Base-by-base conservation (phyloP, 2,329 filamentous ascomycete species). In the Penicillium sp. region DNA sequence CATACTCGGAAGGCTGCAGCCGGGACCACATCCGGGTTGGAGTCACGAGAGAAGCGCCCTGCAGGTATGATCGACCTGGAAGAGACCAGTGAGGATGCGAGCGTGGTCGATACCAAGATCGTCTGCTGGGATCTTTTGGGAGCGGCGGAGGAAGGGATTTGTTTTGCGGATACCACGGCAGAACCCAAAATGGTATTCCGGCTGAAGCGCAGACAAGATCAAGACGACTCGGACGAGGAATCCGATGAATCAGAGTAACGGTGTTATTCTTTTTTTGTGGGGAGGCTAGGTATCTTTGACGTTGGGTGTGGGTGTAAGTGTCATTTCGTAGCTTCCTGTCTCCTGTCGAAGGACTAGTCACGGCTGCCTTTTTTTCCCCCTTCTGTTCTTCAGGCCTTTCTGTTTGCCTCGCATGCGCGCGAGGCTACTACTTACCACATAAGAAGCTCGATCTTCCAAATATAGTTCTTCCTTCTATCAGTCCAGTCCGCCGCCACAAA, bases 101-200 rank as follows among this genome's bases (percentile, higher is more conserved):
- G 29, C 24, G 45, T 54, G 42, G 57, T 66, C 27, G 64, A 71
- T 38, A 63, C 64, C 43, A 67, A 70, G 49, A 69, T 75, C 39
- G 63, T 68, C 32, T 70, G 72, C 39, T 75, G 73, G 73, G 69
- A 72, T 54, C 66, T 74, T 39, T 59, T 75, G 52, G 73, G 73
- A 18, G 65, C 70, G 32, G 60, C 60, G 35, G 67, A 70, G 47
- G 73, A 76, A 55, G 72, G 70, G 13, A 62, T 76, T 37, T 69
- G 71, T 53, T 66, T 75, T 52, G 73, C 72, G 38, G 73, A 76
- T 63, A 75, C 73, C 9, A 62, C 63, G 47, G 59, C 52, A 41
- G 64, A 70, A 28, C 68, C 73, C 7, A 63, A 62, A 54, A 66
- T 67, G 63, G 64, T 66, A n/a, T 71, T 72, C 62, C 60, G 56